These are phyloP conservation scores for Thamnidium elegans DNA, from an alignment of 192 early-diverging fungal species.

Conservation along the genomic window DNA sequence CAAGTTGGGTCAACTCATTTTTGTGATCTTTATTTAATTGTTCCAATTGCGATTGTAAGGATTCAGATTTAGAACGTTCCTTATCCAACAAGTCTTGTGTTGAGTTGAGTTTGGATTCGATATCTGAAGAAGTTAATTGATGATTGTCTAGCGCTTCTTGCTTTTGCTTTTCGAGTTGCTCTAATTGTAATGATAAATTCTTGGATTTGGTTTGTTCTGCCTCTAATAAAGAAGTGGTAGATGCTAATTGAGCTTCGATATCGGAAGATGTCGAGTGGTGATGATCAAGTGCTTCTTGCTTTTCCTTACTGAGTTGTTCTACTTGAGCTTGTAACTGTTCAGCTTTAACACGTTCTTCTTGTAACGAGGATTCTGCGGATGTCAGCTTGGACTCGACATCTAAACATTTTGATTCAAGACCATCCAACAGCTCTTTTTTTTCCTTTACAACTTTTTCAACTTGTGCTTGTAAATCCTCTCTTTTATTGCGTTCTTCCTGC, in stretches of 20 bases:
- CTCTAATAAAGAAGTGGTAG: too few species aligned
- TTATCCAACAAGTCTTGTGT: not conserved
- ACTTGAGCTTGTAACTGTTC: not conserved
- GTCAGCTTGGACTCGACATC: not conserved
- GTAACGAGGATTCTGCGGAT: not conserved
- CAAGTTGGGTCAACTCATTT: too few species aligned
- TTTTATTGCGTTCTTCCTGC: not conserved
- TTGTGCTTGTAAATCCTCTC: not conserved
- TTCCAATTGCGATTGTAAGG: not conserved
- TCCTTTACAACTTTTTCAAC: not conserved
- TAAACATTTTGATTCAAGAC: not conserved
- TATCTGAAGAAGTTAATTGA: too few species aligned
- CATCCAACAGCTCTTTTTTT: not conserved
- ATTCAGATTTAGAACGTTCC: not conserved
- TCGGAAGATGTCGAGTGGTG: not conserved
- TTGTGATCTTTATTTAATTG: not conserved
- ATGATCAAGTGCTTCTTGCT: not conserved
- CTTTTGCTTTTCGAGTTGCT: too few species aligned
- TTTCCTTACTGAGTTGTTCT: conserved; percentile 4
- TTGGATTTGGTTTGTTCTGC: too few species aligned
- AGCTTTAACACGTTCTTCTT: not conserved
- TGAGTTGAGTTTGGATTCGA: conserved; percentile 4
- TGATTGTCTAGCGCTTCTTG: too few species aligned
- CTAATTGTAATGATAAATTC: too few species aligned
- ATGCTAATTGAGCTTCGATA: too few species aligned